Evolutionary conservation across 768 basidiomycete genomes (phyloP), one percentile per base, ranked within the genome.

Genomic region (Pulveroboletus sp.): DNA sequence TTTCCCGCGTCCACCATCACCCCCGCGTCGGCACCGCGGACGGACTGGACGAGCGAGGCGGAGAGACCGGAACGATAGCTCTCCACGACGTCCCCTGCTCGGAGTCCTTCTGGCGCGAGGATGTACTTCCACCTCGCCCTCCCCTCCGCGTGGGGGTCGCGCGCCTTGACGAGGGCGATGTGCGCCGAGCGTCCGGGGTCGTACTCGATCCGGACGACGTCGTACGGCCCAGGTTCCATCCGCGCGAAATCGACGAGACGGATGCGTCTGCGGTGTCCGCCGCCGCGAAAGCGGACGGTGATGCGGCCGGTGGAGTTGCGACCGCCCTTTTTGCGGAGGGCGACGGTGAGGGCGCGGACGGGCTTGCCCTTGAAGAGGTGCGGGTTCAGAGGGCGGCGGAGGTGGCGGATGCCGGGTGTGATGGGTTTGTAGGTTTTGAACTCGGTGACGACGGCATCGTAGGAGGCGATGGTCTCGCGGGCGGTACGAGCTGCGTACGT

Each of bases 151-250:
- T 63, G 64, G 4, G 75, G 65, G 56, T 82, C 73, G 43, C 84
- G 74, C 62, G 81, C 85, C 63, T 76, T 77, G 62, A 97, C 64
- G 51, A 99, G 78, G 2, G 96, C 95, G 62, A 99, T 95, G 67
- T 99, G 96, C 7, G 90, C 92, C 30, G 85, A 89, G 37, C 96
- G 79, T 5, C 89, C 89, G 0, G 96, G 96, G 73, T 98, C 96
- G 63, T 95, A 99, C 71, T 98, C 96, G 57, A 99, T 90, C 40
- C 96, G 80, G 4, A 94, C 79, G 38, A 98, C 93, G 57, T 94
- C 89, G 61, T 90, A 89, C 30, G 85, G 71, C 9, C 95, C 95
- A 1, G 81, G 74, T 51, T 85, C 83, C n/a, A 72, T 70, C 46
- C 96, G 80, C 67, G 75, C 71, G 62, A 95, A 98, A 69, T 99